phyloP scores from a whole-genome alignment of 2,329 filamentous ascomycete species.

The Diaporthe destruens region DNA sequence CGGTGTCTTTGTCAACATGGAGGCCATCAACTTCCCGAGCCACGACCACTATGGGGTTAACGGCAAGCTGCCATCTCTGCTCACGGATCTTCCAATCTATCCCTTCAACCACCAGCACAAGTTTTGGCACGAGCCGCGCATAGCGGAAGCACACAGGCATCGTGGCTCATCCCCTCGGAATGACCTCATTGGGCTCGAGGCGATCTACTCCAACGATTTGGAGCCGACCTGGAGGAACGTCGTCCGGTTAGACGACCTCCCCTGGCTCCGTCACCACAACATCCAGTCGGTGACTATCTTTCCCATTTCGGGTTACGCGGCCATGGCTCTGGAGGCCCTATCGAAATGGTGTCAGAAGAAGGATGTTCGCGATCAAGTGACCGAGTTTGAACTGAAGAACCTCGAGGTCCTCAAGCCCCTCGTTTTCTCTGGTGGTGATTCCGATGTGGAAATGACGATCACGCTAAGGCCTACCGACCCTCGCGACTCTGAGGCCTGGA shows the following conservation, averaged over 20 bases:
- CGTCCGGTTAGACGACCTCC: conserved; percentile 60
- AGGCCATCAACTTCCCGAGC: conserved; percentile 39
- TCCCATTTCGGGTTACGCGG: conserved; percentile 65
- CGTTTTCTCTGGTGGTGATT: conserved; percentile 52
- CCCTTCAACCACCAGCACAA: conserved; percentile 60
- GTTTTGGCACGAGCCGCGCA: conserved; percentile 55
- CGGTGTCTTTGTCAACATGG: conserved; percentile 25
- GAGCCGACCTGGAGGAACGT: conserved; percentile 65
- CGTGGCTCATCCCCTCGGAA: conserved; percentile 53
- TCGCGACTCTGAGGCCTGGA: conserved; percentile 61
- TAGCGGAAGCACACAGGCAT: conserved; percentile 53
- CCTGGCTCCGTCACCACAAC: conserved; percentile 70
- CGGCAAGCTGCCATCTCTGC: conserved; percentile 49
- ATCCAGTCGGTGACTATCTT: conserved; percentile 69
- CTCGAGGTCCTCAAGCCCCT: conserved; percentile 60
- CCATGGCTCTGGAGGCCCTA: conserved; percentile 64
- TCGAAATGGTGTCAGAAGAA: conserved; percentile 50
- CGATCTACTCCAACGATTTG: conserved; percentile 58
- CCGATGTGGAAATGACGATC: conserved; percentile 58
- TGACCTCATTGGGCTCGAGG: conserved; percentile 61
- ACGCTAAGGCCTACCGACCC: conserved; percentile 58
- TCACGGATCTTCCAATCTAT: conserved; percentile 58
- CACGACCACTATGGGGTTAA: conserved; percentile 24
- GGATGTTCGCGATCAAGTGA: conserved; percentile 43
- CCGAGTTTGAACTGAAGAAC: conserved; percentile 61